Base-by-base conservation (phyloP, 176 grass and related monocot species). In the Hordeum marinum region DNA sequence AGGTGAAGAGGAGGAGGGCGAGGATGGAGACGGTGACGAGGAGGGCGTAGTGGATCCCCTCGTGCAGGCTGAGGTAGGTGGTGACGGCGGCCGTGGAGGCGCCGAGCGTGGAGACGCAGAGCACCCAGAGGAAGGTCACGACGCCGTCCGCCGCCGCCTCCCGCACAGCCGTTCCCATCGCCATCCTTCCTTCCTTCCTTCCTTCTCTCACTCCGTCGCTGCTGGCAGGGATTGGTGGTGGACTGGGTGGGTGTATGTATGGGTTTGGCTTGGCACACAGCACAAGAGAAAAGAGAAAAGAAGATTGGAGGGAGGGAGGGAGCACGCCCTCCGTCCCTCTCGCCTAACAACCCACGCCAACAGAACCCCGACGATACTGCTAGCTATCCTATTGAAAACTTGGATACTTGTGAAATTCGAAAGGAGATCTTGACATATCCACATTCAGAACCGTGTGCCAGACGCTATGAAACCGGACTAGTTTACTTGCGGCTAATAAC, bases 91-190 rank as follows among this genome's bases (percentile, higher is more conserved):
- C 61, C 85, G 90, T 90, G 55, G 68, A 66, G 70, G 86, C 88
- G 11, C 85, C 85, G 70, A 95, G 60, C 12, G 74, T 26, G n/a
- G 93, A 95, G 55, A 78, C 80, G 26, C 85, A 89, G 26, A 87
- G 80, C 52, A 95, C 88, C 93, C 93, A 95, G 29, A 92, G 61
- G 72, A 95, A 95, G 24, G 90, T 95, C 82, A 95, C 82, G 35
- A 83, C 75, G 20, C 71, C 85, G 73, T 95, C 93, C 50, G 79
- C 81, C 57, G 83, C 79, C 60, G 85, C 90, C 15, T 86, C 88
- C 75, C 82, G 83, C 31, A 92, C 45, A 64, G 89, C 62, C 77
- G 86, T 41, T 17, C 65, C 87, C 83, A 89, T 80, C 37, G 68
- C 55, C 81, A 78, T 63, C 42, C 25, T 0, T 26, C n/a, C 27